A percentile compares a stretch with the other conserved stretches of the same genome.
Evolutionary conservation across 768 basidiomycete genomes (phyloP).

Genomic region (Plicaturopsis crispa): DNA sequence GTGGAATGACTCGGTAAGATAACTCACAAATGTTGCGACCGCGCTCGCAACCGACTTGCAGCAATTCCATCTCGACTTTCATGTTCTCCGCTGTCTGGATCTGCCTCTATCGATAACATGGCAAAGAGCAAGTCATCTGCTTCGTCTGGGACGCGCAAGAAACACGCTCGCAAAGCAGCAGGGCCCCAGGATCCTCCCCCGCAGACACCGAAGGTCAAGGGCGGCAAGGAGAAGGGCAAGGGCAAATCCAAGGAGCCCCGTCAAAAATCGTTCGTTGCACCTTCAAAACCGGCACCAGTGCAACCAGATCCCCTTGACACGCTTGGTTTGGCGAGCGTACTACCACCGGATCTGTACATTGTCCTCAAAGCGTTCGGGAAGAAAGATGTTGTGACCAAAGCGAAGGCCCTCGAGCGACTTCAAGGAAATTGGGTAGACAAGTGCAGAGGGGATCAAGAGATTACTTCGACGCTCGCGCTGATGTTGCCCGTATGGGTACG

Average conservation of each 20-base stretch:
- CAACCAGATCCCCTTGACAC: slow-evolving; percentile 85
- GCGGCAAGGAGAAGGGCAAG: slow-evolving; percentile 43
- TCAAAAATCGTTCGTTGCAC: slow-evolving; percentile 83
- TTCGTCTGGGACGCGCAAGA: slow-evolving; percentile 82
- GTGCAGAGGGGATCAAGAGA: slow-evolving; percentile 32
- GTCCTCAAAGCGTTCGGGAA: slow-evolving; percentile 77
- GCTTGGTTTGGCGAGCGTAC: slow-evolving; percentile 60
- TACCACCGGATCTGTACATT: slow-evolving; percentile 80
- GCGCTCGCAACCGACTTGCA: too few relatives aligned
- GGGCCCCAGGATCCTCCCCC: slow-evolving; percentile 24
- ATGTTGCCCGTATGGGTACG: slow-evolving; percentile 91
- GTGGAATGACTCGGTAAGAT: too few relatives aligned
- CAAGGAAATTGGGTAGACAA: slow-evolving; percentile 56
- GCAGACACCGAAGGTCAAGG: slow-evolving; percentile 38
- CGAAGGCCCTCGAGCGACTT: slow-evolving; percentile 81
- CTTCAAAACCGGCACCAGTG: slow-evolving; percentile 66
- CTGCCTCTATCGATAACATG: slow-evolving; percentile 19
- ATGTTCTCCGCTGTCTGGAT: background rate
- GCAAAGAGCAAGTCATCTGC: slow-evolving; percentile 69
- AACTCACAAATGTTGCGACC: too few relatives aligned
- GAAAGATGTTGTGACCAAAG: slow-evolving; percentile 83
- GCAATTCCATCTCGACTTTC: background rate
- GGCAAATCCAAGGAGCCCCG: slow-evolving; percentile 60
- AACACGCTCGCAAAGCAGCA: slow-evolving; percentile 74
- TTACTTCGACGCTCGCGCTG: slow-evolving; percentile 36